These are phyloP conservation scores for Linnemannia elongata DNA, from an alignment of 192 early-diverging fungal species.

Conservation along the genomic window DNA sequence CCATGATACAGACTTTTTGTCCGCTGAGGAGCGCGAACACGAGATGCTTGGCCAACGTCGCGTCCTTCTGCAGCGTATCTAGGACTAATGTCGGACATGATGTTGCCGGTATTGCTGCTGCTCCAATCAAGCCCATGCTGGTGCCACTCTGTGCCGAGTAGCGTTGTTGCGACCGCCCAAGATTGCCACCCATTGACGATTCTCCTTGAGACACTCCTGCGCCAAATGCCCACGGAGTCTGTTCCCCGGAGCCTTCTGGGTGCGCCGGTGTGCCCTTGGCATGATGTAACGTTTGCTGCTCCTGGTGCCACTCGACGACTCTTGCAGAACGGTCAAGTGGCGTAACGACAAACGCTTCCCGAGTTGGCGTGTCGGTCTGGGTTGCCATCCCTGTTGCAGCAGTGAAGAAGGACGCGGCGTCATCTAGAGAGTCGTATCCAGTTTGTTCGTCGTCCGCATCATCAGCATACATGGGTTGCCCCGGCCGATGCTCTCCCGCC, in stretches of 20 bases:
- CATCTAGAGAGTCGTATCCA: slow-evolving; percentile 53
- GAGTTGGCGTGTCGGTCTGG: slow-evolving; percentile 37
- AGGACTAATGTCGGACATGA: slow-evolving; percentile 33
- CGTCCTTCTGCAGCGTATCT: slow-evolving; percentile 39
- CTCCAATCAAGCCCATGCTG: slow-evolving; percentile 17
- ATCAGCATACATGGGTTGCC: slow-evolving; percentile 26
- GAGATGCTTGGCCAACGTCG: slow-evolving; percentile 31
- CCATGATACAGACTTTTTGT: slow-evolving; percentile 49
- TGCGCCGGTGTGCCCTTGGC: slow-evolving; percentile 22
- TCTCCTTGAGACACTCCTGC: slow-evolving; percentile 29
- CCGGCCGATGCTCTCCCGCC: slow-evolving; percentile 3
- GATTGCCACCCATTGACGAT: neutral
- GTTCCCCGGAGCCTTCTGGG: slow-evolving; percentile 8
- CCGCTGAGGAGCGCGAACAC: slow-evolving; percentile 48
- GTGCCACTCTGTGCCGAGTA: slow-evolving; percentile 43
- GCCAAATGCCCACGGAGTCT: slow-evolving; percentile 40
- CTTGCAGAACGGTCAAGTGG: slow-evolving; percentile 46
- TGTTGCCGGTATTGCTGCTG: slow-evolving; percentile 9
- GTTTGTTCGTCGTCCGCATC: slow-evolving; percentile 56
- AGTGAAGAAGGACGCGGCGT: slow-evolving; percentile 54
- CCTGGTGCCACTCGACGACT: slow-evolving; percentile 55
- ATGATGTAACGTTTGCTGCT: slow-evolving; percentile 47
- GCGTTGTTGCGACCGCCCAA: slow-evolving; percentile 17
- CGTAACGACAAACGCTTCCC: slow-evolving; percentile 35
- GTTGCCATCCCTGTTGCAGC: slow-evolving; percentile 38